Evolutionary conservation across 2,329 filamentous ascomycete genomes (phyloP).

Genomic region (Ceratocystis colombiana): DNA sequence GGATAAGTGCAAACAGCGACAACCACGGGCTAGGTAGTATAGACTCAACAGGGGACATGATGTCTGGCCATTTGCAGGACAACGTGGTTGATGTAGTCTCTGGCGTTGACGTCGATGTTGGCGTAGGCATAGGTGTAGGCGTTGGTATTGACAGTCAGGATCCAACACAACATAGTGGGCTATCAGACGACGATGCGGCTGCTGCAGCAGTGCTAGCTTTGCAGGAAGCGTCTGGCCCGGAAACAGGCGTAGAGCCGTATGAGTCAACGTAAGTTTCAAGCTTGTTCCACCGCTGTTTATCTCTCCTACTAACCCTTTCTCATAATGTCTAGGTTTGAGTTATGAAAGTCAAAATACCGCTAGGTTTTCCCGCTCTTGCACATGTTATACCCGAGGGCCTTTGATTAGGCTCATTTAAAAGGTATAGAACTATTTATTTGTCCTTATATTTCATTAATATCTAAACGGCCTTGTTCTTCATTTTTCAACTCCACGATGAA

Average conservation of each 20-base stretch:
- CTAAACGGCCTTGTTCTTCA: too few relatives aligned
- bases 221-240: conserved; percentile 12
- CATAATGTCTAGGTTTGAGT: background rate
- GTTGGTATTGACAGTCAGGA: background rate
- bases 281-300: background rate
- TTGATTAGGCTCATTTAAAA: background rate
- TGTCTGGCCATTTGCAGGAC: conserved; percentile 4
- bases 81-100: conserved; percentile 7
- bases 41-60: background rate
- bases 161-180: conserved; percentile 5
- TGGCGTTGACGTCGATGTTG: conserved; percentile 4
- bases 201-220: conserved; percentile 11
- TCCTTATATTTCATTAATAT: too few relatives aligned
- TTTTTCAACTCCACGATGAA: too few relatives aligned
- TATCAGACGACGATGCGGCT: conserved; percentile 14
- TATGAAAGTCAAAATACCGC: background rate
- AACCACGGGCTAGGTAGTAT: conserved; percentile 3
- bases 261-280: conserved; percentile 10
- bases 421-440: background rate
- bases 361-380: too few relatives aligned
- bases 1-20: background rate
- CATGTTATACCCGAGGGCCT: background rate
- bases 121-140: background rate
- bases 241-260: conserved; percentile 13
- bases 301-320: background rate